phyloP scores from a whole-genome alignment of 2,329 filamentous ascomycete genomes.

The Diaporthe capsici region DNA sequence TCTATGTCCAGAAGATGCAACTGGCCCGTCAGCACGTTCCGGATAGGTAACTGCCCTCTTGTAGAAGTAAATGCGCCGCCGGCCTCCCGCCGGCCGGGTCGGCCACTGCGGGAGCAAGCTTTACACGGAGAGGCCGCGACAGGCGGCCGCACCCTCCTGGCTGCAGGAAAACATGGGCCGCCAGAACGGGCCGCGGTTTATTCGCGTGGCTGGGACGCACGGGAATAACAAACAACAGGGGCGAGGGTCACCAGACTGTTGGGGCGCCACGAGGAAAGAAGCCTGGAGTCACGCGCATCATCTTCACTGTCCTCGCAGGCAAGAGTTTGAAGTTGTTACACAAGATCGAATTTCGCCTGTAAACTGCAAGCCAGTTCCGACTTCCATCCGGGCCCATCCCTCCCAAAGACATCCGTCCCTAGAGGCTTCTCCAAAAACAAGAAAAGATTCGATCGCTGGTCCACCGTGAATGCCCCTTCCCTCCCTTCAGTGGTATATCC shows the following conservation, averaged over 20 bases:
- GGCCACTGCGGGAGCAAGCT: background rate
- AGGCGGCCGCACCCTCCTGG: background rate
- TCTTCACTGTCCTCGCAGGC: background rate
- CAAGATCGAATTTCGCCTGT: conserved; percentile 18
- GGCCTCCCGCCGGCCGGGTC: background rate
- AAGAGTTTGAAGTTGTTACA: background rate
- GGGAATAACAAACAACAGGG: conserved; percentile 23
- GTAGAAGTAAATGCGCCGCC: background rate
- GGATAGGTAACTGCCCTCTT: too few relatives aligned
- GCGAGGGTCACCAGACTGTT: background rate
- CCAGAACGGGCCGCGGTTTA: conserved; percentile 21
- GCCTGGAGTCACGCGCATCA: background rate
- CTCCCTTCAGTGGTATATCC: conserved; percentile 38
- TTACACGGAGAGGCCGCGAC: background rate
- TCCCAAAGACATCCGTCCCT: conserved; percentile 15
- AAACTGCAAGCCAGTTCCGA: conserved; percentile 17
- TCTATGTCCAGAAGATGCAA: background rate
- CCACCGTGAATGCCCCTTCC: conserved; percentile 31
- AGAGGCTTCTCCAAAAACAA: conserved; percentile 10
- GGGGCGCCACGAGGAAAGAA: background rate
- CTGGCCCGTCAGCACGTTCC: background rate
- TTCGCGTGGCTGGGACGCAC: conserved; percentile 20
- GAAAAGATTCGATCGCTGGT: conserved; percentile 34
- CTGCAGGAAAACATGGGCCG: conserved; percentile 18
- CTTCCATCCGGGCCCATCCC: background rate